Evolutionary conservation across 805 yeast species (phyloP).

Genomic region (Pichia thaimueangensis): DNA sequence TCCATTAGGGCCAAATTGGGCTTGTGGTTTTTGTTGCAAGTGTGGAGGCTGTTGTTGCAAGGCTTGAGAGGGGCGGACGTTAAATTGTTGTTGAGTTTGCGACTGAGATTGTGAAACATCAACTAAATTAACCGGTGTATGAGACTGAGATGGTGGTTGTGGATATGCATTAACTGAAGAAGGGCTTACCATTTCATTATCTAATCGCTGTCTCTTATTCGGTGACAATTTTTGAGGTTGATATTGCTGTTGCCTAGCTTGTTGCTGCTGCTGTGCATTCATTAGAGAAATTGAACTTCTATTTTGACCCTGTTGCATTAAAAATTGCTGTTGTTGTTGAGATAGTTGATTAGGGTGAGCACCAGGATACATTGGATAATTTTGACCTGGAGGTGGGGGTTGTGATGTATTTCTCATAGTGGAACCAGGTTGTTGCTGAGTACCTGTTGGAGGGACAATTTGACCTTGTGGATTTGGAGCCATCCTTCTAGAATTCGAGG

Average conservation of each 20-base stretch:
- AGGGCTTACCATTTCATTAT: conserved; percentile 4
- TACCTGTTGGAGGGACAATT: background rate
- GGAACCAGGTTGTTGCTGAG: background rate
- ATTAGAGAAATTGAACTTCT: conserved; percentile 2
- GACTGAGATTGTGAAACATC: background rate
- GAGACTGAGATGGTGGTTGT: background rate
- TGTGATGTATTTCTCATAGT: background rate
- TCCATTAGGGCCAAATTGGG: conserved; percentile 8
- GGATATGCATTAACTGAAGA: conserved; percentile 17
- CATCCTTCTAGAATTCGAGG: conserved; percentile 8
- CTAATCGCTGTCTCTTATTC: conserved; percentile 5
- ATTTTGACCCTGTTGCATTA: conserved; percentile 5
- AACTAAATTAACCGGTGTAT: background rate
- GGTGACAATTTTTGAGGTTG: conserved; percentile 6
- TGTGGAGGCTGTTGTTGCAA: conserved; percentile 5
- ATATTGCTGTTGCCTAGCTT: conserved; percentile 13
- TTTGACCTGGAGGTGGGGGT: background rate
- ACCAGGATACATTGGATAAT: background rate
- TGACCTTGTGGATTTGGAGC: conserved; percentile 11
- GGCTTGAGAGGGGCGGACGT: background rate
- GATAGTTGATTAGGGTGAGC: background rate
- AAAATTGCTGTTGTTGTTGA: conserved; percentile 6
- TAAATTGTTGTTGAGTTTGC: background rate
- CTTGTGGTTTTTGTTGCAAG: conserved; percentile 15
- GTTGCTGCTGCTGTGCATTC: conserved; percentile 3